Evolutionary conservation across 2,329 filamentous ascomycete genomes (phyloP).

Genomic region (Arthrobotrys megalospora): DNA sequence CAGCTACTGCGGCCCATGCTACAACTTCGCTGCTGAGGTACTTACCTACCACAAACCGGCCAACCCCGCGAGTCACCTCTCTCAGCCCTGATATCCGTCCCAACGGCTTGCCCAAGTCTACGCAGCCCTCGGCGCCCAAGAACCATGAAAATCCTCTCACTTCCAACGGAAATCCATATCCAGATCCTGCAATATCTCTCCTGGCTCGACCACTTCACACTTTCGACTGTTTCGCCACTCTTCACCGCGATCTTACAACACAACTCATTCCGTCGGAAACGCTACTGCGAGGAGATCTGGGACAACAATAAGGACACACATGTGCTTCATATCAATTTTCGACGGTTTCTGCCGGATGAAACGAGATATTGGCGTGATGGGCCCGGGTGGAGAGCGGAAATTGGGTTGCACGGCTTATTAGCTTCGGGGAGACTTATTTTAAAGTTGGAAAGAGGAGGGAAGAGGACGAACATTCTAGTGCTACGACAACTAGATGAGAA

Average conservation of each 20-base stretch:
- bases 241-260: conserved; percentile 20
- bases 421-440: conserved; percentile 1
- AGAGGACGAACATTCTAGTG: not conserved
- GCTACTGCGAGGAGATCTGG: conserved; percentile 13
- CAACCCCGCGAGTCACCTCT: too few species aligned
- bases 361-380: conserved; percentile 3
- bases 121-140: too few species aligned
- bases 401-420: not conserved
- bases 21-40: too few species aligned
- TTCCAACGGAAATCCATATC: conserved; percentile 19
- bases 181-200: conserved; percentile 18
- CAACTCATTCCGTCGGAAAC: conserved; percentile 8
- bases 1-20: too few species aligned
- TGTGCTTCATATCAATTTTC: not conserved
- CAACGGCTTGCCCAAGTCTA: too few species aligned
- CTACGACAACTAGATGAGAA: not conserved
- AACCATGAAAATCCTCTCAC: conserved; percentile 21
- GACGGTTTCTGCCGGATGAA: conserved; percentile 1
- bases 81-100: too few species aligned
- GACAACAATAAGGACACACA: not conserved
- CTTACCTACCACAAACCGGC: too few species aligned
- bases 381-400: not conserved
- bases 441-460: conserved; percentile 4
- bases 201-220: conserved; percentile 32
- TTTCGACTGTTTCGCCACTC: conserved; percentile 2